Evolutionary conservation across 306 rosid genomes (phyloP), one percentile per base, ranked within the genome.

Genomic region (Ochetophila trinervis): DNA sequence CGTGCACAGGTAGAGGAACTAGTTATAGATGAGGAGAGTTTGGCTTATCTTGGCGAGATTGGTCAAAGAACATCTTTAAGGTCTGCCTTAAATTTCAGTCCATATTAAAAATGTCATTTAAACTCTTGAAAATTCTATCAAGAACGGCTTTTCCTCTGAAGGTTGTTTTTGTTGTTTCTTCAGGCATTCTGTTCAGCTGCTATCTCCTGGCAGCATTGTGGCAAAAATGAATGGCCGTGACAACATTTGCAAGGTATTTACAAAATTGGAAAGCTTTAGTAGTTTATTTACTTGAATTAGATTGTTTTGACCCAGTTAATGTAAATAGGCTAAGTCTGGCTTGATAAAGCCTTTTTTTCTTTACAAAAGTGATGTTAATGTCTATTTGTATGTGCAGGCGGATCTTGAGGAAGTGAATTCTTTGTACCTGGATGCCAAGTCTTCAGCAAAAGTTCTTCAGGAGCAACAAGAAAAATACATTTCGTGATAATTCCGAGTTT

Each of bases 151-250:
- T n/a, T 58, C 17, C 59, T 70, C 57, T 51, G 20, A 40, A 11
- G 4, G 58, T 61, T 74, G 48, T 69, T 30, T 24, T 4, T 17
- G 42, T 63, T 57, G 48, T 63, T 61, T 68, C 27, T 4, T 59
- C 82, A 92, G 98, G 82, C 98, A 92, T 50, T 91, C 96, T 0
- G 91, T 92, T 80, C 98, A 92, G 76, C 85, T 94, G 63, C 69
- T 94, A 50, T 86, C 97, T 4, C 94, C 96, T 40, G 95, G 95
- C 48, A 92, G 99, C 63, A 67, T 94, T 40, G 83, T 94, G 57
- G 88, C 97, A n/a, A 90, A 88, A 81, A 90, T 86, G 93, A 90
- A 87, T 50, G 97, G 97, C 57, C 84, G 99, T 57, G 99, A 94
- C 60, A 82, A 47, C 63, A 87, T 94, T 57, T 76, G 90, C 96